These are phyloP conservation scores for Dictyophora rubrovolvata DNA, from an alignment of 768 basidiomycete species.

Conservation along the genomic window DNA sequence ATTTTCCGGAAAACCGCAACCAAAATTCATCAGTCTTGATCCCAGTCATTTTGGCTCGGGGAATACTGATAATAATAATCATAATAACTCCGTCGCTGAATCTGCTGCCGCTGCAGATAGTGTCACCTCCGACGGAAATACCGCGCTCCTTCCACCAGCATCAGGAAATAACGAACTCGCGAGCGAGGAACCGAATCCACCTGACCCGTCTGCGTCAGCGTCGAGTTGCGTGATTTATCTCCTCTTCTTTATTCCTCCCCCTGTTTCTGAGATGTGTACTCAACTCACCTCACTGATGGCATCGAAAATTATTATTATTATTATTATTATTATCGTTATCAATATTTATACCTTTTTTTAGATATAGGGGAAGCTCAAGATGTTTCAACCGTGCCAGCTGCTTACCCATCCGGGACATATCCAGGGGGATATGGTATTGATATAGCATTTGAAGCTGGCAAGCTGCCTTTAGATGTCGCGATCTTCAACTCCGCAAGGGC, in stretches of 20 bases:
- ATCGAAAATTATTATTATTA: too few species aligned
- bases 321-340: too few species aligned
- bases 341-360: neutral
- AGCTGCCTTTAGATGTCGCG: constrained; percentile 84
- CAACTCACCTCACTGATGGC: too few species aligned
- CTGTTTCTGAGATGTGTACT: too few species aligned
- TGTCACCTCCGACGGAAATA: neutral
- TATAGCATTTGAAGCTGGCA: constrained; percentile 75
- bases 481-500: constrained; percentile 89
- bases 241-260: neutral
- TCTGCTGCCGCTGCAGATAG: neutral
- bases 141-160: neutral
- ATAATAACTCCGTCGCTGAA: neutral
- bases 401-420: constrained; percentile 7
- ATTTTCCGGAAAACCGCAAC: constrained; percentile 4
- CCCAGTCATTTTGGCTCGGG: constrained; percentile 5
- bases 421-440: constrained; percentile 41
- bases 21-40: constrained; percentile 10
- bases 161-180: neutral
- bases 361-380: neutral
- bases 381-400: constrained; percentile 2
- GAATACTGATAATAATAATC: neutral
- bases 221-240: neutral
- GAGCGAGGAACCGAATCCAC: neutral
- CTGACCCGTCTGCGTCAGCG: neutral